Base-by-base conservation (phyloP, 176 grass and related monocot species). In the Carex pumila region DNA sequence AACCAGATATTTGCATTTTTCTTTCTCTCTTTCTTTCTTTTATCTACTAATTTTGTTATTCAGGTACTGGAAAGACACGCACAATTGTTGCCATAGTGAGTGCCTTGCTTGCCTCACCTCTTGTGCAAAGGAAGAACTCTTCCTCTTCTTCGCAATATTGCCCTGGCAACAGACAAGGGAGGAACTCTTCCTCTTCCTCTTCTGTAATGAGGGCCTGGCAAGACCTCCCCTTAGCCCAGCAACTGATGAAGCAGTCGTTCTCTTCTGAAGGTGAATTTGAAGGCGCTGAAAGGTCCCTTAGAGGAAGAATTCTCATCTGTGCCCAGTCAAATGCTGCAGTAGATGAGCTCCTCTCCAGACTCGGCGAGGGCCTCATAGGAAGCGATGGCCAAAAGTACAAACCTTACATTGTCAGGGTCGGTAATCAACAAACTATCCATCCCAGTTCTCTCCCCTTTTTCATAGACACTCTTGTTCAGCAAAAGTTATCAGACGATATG, bases 281-380 rank as follows among this genome's bases (percentile, higher is more conserved):
- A 45, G 68, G 71, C 52, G 85, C 79, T 63, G 90, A 91, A 68
- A 88, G 73, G 47, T 79, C 88, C 71, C 53, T 63, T 17, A 94
- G 82, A 92, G 92, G 94, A 84, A 91, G 94, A 65, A 89, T 87
- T 94, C 83, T 97, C 73, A 62, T 97, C 71, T 97, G 94, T 81
- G 94, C 94, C 1, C 94, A 97, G 55, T 97, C 92, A 75, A 97
- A 97, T 88, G 94, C 94, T 79, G 94, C 94, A 50, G 92, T 98
- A 81, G 95, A 98, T 88, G 95, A 98, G 81, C 86, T 98, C 81
- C 89, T 94, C 66, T 98, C 92, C 57, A 91, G 92, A 94, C 88
- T 98, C 41, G 90, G 88, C 32, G 64, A 98, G 53, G 95, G 95
- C 74, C 87, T 97, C 80, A 89, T 91, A 71, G 88, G 89, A 83